phyloP scores from a whole-genome alignment of 345 rosid species.

The Citrus cavaleriei region DNA sequence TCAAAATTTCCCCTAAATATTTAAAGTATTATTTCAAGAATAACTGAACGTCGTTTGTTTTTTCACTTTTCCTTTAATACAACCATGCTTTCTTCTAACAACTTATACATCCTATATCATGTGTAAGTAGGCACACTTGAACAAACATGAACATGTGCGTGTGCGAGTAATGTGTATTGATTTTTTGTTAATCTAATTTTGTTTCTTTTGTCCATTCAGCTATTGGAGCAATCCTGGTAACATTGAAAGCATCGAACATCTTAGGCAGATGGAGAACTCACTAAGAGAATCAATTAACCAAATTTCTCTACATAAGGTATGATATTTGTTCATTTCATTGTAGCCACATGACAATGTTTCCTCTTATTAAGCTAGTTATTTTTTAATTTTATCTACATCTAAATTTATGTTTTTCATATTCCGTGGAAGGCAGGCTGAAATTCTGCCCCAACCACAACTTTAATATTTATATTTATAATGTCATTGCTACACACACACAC shows the following conservation, averaged over 20 bases:
- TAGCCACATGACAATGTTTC: not conserved
- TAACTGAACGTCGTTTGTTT: not conserved
- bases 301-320: slow-evolving; percentile 57
- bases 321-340: not conserved
- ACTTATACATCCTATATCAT: not conserved
- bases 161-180: not conserved
- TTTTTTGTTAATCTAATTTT: not conserved
- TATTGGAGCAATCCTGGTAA: slow-evolving; percentile 69
- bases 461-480: not conserved
- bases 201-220: slow-evolving; percentile 33
- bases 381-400: no score
- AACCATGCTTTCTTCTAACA: not conserved
- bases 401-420: not conserved
- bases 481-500: not conserved
- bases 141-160: not conserved
- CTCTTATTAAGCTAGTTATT: not conserved
- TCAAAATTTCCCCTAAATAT: not conserved
- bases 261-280: slow-evolving; percentile 73
- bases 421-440: not conserved
- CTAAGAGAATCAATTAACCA: slow-evolving; percentile 58
- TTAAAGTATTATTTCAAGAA: not conserved
- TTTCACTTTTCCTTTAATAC: not conserved
- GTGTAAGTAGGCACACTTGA: not conserved
- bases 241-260: slow-evolving; percentile 62
- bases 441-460: not conserved